Evolutionary conservation across 805 yeast genomes (phyloP).

Genomic region (Cyberlindnera xishuangbannaensis): DNA sequence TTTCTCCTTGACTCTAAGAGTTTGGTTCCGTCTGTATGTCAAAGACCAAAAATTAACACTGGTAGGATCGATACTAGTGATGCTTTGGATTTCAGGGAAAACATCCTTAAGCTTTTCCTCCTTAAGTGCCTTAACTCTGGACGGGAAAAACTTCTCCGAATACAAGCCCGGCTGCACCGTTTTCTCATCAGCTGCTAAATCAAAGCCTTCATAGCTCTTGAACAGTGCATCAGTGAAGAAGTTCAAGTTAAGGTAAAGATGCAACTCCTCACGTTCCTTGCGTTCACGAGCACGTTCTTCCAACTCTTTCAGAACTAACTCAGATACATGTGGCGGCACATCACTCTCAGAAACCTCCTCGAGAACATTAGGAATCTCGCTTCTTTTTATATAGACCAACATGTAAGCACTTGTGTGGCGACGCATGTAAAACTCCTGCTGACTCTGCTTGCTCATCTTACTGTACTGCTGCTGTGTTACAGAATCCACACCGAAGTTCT

Average conservation of each 20-base stretch:
- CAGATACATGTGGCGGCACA: conserved; percentile 46
- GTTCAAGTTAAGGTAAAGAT: conserved; percentile 51
- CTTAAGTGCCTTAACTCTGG: conserved; percentile 47
- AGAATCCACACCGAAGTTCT: conserved; percentile 81
- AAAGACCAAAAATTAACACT: conserved; percentile 57
- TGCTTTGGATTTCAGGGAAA: conserved; percentile 41
- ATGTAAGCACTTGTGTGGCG: conserved; percentile 94
- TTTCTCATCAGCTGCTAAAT: conserved; percentile 60
- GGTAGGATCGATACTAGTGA: conserved; percentile 32
- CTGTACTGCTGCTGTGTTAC: conserved; percentile 42
- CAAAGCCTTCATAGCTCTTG: conserved; percentile 63
- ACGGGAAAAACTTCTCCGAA: conserved; percentile 41
- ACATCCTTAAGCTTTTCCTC: conserved; percentile 48
- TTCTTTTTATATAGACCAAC: conserved; percentile 84
- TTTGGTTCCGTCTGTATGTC: conserved; percentile 54
- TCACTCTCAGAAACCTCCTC: conserved; percentile 37
- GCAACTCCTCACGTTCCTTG: conserved; percentile 68
- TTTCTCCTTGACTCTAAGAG: conserved; percentile 55
- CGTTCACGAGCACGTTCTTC: conserved; percentile 47
- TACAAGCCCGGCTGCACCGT: conserved; percentile 40
- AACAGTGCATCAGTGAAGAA: conserved; percentile 52
- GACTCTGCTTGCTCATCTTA: conserved; percentile 51
- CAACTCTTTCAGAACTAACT: conserved; percentile 57
- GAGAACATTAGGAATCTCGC: conserved; percentile 50
- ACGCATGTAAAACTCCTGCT: conserved; percentile 57